These are phyloP conservation scores for Bipolaris bicolor DNA, from an alignment of 2,329 filamentous ascomycete genomes.

Conservation along the genomic window DNA sequence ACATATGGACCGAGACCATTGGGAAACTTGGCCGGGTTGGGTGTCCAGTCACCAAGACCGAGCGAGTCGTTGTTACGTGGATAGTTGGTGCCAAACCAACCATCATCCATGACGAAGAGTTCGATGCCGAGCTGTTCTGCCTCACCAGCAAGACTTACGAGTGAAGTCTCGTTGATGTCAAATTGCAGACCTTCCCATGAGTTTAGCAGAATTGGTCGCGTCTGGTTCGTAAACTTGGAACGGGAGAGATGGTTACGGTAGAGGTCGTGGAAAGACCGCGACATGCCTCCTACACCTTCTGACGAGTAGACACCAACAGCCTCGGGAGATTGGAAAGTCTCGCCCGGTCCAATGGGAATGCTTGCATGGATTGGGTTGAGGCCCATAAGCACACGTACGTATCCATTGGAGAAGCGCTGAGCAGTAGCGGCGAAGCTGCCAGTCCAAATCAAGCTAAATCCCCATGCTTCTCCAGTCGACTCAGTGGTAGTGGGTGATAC, in stretches of 20 bases:
- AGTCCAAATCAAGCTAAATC: conserved; percentile 69
- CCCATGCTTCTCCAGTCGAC: conserved; percentile 66
- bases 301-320: conserved; percentile 67
- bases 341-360: conserved; percentile 62
- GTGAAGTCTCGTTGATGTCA: conserved; percentile 62
- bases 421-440: conserved; percentile 68
- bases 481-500: conserved; percentile 65
- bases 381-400: conserved; percentile 65
- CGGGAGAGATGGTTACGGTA: conserved; percentile 67
- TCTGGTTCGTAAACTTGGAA: conserved; percentile 60
- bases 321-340: conserved; percentile 66
- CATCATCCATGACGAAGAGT: conserved; percentile 70
- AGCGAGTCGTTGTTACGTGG: conserved; percentile 63
- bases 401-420: conserved; percentile 67
- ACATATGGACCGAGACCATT: conserved; percentile 62
- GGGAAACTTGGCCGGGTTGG: conserved; percentile 65
- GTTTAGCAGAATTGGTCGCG: conserved; percentile 65
- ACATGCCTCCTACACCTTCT: conserved; percentile 66
- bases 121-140: conserved; percentile 65
- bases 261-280: conserved; percentile 65
- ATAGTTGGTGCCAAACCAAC: conserved; percentile 70
- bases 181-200: conserved; percentile 70
- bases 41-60: conserved; percentile 68
- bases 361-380: conserved; percentile 67
- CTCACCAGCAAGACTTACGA: conserved; percentile 62